Percentiles rank a stretch among this genome's conserved stretches.
These are phyloP conservation scores for Periconia sp. DNA, from an alignment of 2,329 filamentous ascomycete genomes.

Conservation along the genomic window DNA sequence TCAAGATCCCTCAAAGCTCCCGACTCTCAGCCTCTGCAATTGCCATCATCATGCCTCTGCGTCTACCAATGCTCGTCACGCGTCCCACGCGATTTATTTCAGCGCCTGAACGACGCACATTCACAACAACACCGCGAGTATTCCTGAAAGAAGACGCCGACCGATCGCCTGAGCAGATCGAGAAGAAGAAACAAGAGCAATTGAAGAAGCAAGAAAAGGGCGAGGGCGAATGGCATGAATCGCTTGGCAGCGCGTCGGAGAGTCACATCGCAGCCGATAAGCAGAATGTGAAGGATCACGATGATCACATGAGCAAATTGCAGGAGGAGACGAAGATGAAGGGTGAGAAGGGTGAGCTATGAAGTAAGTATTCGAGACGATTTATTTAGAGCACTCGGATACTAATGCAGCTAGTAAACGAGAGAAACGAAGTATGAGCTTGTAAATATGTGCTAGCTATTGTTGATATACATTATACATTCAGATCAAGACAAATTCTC, in stretches of 20 bases:
- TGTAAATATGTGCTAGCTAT: no score
- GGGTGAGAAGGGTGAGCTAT: conserved; percentile 46
- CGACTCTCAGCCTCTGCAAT: no score
- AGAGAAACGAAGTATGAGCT: background rate
- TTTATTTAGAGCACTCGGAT: background rate
- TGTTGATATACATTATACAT: no score
- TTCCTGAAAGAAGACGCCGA: conserved; percentile 50
- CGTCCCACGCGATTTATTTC: conserved; percentile 1
- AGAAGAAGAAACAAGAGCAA: conserved; percentile 53
- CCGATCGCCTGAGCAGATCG: conserved; percentile 48
- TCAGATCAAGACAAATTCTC: no score
- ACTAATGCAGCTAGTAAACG: conserved; percentile 1
- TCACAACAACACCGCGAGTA: conserved; percentile 38
- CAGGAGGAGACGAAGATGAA: conserved; percentile 52
- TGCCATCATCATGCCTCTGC: conserved; percentile 14
- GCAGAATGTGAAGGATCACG: conserved; percentile 50
- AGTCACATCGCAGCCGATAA: conserved; percentile 50
- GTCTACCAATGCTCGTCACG: conserved; percentile 6
- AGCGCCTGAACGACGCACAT: conserved; percentile 23
- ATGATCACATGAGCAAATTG: conserved; percentile 51
- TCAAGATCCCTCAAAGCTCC: no score
- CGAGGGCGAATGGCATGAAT: conserved; percentile 51
- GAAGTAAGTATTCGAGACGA: conserved; percentile 1
- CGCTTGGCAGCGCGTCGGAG: conserved; percentile 50
- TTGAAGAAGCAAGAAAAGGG: conserved; percentile 51